phyloP scores from a whole-genome alignment of 371 early-diverging fungal genomes.

The Blakeslea trispora region DNA sequence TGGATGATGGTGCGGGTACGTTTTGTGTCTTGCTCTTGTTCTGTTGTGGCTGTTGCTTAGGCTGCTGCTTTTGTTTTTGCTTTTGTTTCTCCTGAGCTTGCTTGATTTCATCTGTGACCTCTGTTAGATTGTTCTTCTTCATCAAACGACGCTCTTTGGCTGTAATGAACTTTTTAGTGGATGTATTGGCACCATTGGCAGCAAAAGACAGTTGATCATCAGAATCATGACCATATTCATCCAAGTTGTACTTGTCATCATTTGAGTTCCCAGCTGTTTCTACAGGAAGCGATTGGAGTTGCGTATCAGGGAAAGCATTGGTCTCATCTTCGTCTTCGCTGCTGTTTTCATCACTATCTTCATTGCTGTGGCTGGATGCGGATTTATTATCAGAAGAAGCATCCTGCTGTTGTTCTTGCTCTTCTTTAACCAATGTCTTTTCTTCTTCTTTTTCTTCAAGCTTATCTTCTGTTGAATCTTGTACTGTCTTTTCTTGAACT shows the following conservation, averaged over 20 bases:
- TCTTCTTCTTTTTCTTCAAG: slow-evolving; percentile 13
- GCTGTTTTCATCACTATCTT: slow-evolving; percentile 34
- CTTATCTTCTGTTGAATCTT: slow-evolving; percentile 5
- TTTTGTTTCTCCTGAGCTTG: slow-evolving; percentile 14
- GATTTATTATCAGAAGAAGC: neutral
- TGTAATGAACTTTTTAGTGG: slow-evolving; percentile 56
- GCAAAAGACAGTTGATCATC: slow-evolving; percentile 32
- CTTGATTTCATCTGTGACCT: slow-evolving; percentile 21
- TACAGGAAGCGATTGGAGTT: slow-evolving; percentile 36
- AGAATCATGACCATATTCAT: slow-evolving; percentile 68
- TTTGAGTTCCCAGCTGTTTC: slow-evolving; percentile 13
- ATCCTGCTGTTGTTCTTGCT: neutral
- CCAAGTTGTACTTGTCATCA: slow-evolving; percentile 70
- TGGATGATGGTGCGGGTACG: slow-evolving; percentile 39
- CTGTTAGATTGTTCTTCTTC: slow-evolving; percentile 57
- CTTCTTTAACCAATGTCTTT: neutral
- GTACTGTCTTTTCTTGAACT: neutral
- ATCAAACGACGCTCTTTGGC: slow-evolving; percentile 79
- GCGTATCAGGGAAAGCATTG: slow-evolving; percentile 63
- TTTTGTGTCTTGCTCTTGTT: slow-evolving; percentile 2
- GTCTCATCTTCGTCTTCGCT: slow-evolving; percentile 45
- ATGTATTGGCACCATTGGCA: slow-evolving; percentile 1
- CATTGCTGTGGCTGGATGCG: neutral
- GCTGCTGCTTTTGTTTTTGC: slow-evolving; percentile 15
- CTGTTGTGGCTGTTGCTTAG: slow-evolving; percentile 8